Base-by-base conservation (phyloP, 306 rosid genomes). In the Datisca glomerata region DNA sequence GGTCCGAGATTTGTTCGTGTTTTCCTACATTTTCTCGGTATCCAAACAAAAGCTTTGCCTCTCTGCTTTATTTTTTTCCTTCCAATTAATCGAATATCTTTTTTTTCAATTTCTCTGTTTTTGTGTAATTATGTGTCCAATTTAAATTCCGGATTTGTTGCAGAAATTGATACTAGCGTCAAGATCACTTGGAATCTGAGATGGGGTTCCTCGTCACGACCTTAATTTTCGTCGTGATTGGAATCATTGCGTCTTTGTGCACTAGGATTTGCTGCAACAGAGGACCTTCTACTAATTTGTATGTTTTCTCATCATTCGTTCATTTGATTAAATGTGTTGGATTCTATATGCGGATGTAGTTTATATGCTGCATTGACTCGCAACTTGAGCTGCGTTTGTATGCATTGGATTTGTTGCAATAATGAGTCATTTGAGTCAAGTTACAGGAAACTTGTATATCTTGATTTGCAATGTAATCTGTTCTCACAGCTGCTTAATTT, bases 251-350 rank as follows among this genome's bases (percentile, higher is more conserved):
- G 8, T 71, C 79, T 42, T 60, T 85, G 19, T 80, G 84, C 61
- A 63, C 84, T 63, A 71, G 83, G 66, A 76, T 85, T 63, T 85
- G 95, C 65, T 76, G 81, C 66, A 79, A 80, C 28, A 64, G 69
- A 71, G 95, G 95, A 46, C 73, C 95, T 61, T 76, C 95, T 42
- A 39, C 86, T 44, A 85, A 85, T 71, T 46, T 85, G 95, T 85
- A 71, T 41, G 49, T 45, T 49, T 36, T 47, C 49, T 12, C 8
- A 22, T 36, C 12, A 46, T 7, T 45, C 38, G 8, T 38, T n/a
- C 14, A 4, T 6, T 29, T 16, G n/a, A 5, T 31, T 31, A 11
- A 31, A 31, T 31, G 9, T 31, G 36, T 31, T 31, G 36, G n/a
- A 31, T 8, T 31, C n/a, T 31, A 31, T 8, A 14, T 14, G 36